These are phyloP conservation scores for Fraxinus cuspidata DNA, from an alignment of 257 asterid genomes.

Conservation along the genomic window DNA sequence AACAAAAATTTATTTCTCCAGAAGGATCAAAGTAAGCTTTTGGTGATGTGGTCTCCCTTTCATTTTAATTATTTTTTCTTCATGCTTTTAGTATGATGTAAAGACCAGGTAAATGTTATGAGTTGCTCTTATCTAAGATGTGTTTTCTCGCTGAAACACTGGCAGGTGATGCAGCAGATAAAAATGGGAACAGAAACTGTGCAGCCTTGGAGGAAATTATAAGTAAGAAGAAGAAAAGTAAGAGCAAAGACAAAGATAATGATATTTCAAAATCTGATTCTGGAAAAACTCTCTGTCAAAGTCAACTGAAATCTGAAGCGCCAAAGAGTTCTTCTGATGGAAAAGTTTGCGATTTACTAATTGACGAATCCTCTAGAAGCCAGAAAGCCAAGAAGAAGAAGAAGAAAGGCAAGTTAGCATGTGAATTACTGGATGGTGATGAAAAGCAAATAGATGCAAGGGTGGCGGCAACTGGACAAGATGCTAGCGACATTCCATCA, in stretches of 20 bases:
- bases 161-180: neutral
- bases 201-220: conserved; percentile 30
- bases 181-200: neutral
- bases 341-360: conserved; percentile 21
- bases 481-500: neutral
- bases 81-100: neutral
- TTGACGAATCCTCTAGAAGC: conserved; percentile 34
- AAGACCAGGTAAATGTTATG: neutral
- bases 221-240: conserved; percentile 42
- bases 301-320: conserved; percentile 6
- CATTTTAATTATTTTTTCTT: neutral
- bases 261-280: conserved; percentile 18
- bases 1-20: neutral
- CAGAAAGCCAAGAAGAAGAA: conserved; percentile 45
- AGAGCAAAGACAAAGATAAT: conserved; percentile 41
- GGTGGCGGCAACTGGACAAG: conserved; percentile 24
- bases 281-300: conserved; percentile 8
- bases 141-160: conserved; percentile 5
- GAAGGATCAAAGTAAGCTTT: conserved; percentile 30
- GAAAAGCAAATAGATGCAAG: conserved; percentile 28
- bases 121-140: neutral
- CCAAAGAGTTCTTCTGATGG: conserved; percentile 30
- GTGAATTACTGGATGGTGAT: conserved; percentile 27
- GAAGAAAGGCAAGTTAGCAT: conserved; percentile 35
- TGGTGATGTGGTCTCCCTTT: neutral